Conservation (phyloP, 2,329 filamentous ascomycete genomes). For the Davidsoniella neocaledoniae region DNA sequence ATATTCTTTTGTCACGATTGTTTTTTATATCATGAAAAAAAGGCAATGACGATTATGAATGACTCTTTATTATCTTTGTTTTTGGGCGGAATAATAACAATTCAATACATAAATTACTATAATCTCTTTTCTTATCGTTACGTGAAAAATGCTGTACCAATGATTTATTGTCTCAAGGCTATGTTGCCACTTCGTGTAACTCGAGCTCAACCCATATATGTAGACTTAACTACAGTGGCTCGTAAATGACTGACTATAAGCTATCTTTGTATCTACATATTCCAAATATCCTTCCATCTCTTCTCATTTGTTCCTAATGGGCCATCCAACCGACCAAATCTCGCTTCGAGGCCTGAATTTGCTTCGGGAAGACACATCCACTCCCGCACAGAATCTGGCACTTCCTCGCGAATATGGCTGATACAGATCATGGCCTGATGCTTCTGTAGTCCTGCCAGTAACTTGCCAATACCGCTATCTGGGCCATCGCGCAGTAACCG, state of each 20-base stretch:
- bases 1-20: no score
- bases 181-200: no score
- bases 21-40: no score
- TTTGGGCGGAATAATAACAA: not conserved
- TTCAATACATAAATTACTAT: no score
- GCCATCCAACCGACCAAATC: conserved; percentile 47
- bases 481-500: conserved; percentile 45
- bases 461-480: conserved; percentile 20
- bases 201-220: not conserved
- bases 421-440: conserved; percentile 80
- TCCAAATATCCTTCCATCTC: conserved; percentile 53
- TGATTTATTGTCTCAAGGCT: no score
- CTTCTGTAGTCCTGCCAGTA: conserved; percentile 44
- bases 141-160: no score
- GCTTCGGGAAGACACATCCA: conserved; percentile 77
- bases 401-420: conserved; percentile 78
- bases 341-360: conserved; percentile 41
- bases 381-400: conserved; percentile 65
- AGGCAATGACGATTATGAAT: no score
- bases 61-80: not conserved
- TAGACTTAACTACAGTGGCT: no score
- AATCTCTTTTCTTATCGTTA: no score
- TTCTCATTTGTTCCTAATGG: conserved; percentile 39
- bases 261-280: conserved; percentile 14
- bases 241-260: not conserved